These are phyloP conservation scores for Paraglomus brasilianum DNA, from an alignment of 192 early-diverging fungal species.

Conservation along the genomic window DNA sequence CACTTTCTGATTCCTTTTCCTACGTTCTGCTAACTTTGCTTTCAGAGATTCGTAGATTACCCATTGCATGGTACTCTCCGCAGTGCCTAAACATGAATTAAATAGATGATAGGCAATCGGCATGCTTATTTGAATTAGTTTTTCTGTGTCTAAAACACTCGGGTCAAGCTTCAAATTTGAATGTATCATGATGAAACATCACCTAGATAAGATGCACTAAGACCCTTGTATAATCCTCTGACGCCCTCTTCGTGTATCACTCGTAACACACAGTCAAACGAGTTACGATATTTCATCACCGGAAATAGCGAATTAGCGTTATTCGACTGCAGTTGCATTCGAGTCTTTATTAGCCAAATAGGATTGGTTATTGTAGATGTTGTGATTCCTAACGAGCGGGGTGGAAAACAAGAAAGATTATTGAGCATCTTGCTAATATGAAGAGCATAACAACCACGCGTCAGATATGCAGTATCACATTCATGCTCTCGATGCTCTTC, in stretches of 20 bases:
- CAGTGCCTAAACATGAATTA: constrained; percentile 56
- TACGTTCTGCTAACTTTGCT: constrained; percentile 31
- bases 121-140: no score
- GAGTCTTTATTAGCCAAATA: constrained; percentile 96
- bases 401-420: no score
- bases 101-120: no score
- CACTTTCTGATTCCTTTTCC: constrained; percentile 1
- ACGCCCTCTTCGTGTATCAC: constrained; percentile 83
- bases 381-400: constrained; percentile 48
- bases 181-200: neutral
- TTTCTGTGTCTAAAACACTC: neutral
- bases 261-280: constrained; percentile 66
- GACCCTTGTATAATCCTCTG: constrained; percentile 82
- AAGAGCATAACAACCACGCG: neutral
- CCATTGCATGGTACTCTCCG: constrained; percentile 94
- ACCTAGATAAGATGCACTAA: constrained; percentile 87
- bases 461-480: neutral
- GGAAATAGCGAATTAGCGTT: constrained; percentile 3
- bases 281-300: constrained; percentile 65
- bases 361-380: constrained; percentile 89
- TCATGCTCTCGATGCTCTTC: neutral
- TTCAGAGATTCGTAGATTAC: constrained; percentile 95
- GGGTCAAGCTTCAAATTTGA: no score
- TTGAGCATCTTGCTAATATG: no score
- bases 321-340: constrained; percentile 82